A percentile compares a stretch with the other conserved stretches of the same genome.
Evolutionary conservation across 2,329 filamentous ascomycete genomes (phyloP).

Genomic region (Aspergillus neoniger): DNA sequence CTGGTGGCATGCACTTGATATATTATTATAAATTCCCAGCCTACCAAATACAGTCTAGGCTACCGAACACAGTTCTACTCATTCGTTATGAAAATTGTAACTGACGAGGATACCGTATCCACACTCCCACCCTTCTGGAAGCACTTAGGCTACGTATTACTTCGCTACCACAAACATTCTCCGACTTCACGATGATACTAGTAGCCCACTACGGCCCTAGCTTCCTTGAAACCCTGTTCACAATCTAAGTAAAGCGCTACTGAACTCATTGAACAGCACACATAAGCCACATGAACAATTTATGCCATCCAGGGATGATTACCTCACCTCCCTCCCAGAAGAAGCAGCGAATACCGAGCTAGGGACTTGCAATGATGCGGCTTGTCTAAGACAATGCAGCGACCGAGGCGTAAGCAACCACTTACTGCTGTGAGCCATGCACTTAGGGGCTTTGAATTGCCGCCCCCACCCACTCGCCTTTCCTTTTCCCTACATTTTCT

Average conservation of each 20-base stretch:
- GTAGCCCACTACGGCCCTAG: neutral
- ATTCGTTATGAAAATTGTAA: neutral
- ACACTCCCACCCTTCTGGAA: neutral
- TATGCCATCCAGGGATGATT: neutral
- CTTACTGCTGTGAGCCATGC: neutral
- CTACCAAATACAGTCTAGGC: neutral
- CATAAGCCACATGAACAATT: neutral
- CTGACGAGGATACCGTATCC: neutral
- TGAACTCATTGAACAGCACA: neutral
- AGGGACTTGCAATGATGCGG: neutral
- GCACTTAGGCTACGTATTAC: neutral
- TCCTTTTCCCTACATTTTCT: no score
- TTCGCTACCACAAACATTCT: no score
- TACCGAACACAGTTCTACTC: neutral
- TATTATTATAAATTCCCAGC: neutral
- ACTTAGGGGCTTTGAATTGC: no score
- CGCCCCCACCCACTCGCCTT: no score
- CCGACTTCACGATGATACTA: no score
- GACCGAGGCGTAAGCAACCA: neutral
- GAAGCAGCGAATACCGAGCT: neutral
- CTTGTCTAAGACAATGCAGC: conserved; percentile 11
- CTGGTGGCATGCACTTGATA: neutral
- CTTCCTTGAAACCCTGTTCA: neutral
- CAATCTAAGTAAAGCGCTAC: neutral
- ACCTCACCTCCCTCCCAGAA: neutral